Evolutionary conservation across 1,284 basidiomycete genomes (phyloP), one percentile per base, ranked within the genome.

Genomic region (Mycosarcoma maydis): DNA sequence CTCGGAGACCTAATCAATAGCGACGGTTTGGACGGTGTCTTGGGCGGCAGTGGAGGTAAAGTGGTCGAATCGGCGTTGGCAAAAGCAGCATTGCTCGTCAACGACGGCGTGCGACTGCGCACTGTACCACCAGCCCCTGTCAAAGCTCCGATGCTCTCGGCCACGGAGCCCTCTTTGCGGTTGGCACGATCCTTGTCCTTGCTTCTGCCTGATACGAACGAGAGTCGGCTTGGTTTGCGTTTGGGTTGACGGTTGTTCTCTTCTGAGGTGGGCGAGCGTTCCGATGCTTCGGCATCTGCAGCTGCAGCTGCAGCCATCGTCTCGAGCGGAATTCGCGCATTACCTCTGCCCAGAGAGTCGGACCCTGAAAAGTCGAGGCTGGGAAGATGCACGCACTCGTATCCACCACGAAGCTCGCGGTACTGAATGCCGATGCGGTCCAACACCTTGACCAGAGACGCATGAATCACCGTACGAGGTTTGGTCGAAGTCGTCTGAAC

Each of bases 401-500:
- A 98, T 0, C 95, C 95, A 52, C 88, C 87, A 81, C 89, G 90
- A 75, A 89, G 93, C 81, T 94, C 92, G 34, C 92, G 87, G 82
- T 95, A 92, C 82, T 93, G 92, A 43, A 98, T 90, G 60, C 94
- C 92, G 87, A 98, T 92, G 42, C 93, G 87, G 73, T 95, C 92
- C 37, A 98, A 86, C 2, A 97, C 93, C 16, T 88, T 87, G 39
- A 88, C 86, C 66, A 98, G 89, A 82, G 97, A 94, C 32, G 86
- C 84, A 77, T 92, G 90, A 82, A 98, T 89, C 13, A 88, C 86
- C 6, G 86, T 84, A 2, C 93, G 90, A 9, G 90, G 83, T 80
- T 96, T 97, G 8, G 93, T 94, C 30, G 92, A 92, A 0, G 95
- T 98, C 10, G 95, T 98, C 27, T 92, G 90, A 34, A 98, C 95